Conservation (phyloP, 2,329 filamentous ascomycete species). For the Sphaceloma murrayae region DNA sequence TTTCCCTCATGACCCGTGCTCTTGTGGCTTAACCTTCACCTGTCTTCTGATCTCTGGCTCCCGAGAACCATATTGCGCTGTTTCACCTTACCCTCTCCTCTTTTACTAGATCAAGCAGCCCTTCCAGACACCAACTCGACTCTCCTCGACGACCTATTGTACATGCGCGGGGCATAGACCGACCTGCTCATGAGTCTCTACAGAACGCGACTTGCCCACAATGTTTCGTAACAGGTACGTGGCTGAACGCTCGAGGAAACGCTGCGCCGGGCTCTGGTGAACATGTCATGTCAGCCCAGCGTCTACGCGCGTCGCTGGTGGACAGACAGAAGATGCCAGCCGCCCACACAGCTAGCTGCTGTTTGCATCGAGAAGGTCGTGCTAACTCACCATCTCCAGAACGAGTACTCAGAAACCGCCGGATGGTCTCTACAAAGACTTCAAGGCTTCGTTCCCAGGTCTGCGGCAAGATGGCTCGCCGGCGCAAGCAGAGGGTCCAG, state of each 20-base stretch:
- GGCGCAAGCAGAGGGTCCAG: background rate
- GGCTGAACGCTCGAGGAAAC: too few species aligned
- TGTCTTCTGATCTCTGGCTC: background rate
- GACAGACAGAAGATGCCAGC: too few species aligned
- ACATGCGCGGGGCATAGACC: too few species aligned
- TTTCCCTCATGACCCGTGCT: constrained; percentile 14
- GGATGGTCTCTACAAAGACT: constrained; percentile 73
- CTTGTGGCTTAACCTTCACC: constrained; percentile 16
- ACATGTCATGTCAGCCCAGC: constrained; percentile 2
- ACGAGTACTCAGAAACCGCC: constrained; percentile 76
- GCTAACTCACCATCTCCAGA: constrained; percentile 34
- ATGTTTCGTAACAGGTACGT: constrained; percentile 43
- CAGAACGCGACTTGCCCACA: constrained; percentile 22
- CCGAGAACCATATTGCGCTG: constrained; percentile 14
- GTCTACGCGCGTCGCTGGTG: constrained; percentile 9
- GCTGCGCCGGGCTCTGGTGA: too few species aligned
- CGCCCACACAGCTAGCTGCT: too few species aligned
- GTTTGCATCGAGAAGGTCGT: constrained; percentile 1
- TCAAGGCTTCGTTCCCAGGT: constrained; percentile 74
- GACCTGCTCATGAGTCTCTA: constrained; percentile 10
- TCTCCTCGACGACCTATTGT: constrained; percentile 17
- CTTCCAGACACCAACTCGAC: constrained; percentile 16
- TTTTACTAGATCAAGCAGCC: constrained; percentile 9
- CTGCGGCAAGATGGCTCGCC: constrained; percentile 39
- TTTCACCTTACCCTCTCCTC: constrained; percentile 16